Evolutionary conservation across 1,284 basidiomycete genomes (phyloP).

Genomic region (Somion occarium): DNA sequence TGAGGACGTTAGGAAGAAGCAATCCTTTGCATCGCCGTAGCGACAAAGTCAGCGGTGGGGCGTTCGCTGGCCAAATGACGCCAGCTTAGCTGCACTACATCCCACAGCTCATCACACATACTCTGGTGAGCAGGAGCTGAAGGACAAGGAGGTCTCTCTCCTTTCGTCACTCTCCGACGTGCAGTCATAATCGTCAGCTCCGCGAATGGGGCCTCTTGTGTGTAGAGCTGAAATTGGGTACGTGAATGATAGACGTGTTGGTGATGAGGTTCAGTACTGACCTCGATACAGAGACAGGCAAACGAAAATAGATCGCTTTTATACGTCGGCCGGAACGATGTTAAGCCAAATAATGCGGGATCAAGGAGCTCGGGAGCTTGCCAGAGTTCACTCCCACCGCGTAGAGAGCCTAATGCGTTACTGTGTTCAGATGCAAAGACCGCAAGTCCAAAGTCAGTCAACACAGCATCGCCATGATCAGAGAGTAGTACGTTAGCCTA

Average conservation of each 20-base stretch:
- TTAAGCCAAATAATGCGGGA: neutral
- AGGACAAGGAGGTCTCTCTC: too few species aligned
- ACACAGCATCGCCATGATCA: neutral
- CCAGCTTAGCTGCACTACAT: too few species aligned
- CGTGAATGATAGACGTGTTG: neutral
- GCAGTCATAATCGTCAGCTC: too few species aligned
- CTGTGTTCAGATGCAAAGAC: neutral
- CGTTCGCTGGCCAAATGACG: too few species aligned
- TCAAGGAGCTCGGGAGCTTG: constrained; percentile 2
- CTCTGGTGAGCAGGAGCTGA: too few species aligned
- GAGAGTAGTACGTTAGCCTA: neutral
- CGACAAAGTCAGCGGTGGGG: too few species aligned
- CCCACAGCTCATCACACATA: too few species aligned
- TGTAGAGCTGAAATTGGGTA: neutral
- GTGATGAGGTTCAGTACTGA: neutral
- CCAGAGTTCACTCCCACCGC: neutral
- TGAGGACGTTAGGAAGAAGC: too few species aligned
- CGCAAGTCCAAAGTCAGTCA: neutral
- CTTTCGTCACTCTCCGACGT: too few species aligned
- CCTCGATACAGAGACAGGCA: constrained; percentile 5
- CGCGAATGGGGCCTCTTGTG: neutral
- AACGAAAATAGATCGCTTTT: constrained; percentile 11
- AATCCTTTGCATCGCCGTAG: too few species aligned
- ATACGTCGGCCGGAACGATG: constrained; percentile 3
- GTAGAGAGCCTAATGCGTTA: neutral